These are phyloP conservation scores for Neopestalotiopsis clavispora DNA, from an alignment of 2,329 filamentous ascomycete genomes.

Conservation along the genomic window DNA sequence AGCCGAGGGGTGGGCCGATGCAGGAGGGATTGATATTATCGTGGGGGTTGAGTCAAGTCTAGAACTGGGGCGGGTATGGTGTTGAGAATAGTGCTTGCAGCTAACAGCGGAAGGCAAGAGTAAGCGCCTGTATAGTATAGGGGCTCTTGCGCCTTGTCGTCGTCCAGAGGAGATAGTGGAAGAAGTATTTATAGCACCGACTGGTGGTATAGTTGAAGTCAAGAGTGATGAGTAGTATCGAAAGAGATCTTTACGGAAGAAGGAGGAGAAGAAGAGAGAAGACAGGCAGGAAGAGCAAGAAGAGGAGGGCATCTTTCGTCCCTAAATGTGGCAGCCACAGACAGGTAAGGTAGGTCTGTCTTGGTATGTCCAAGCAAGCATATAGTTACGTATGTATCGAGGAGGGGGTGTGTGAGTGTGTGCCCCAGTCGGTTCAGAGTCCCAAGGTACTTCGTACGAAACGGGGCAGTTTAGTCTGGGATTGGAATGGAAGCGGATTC, in stretches of 20 bases:
- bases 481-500: background rate
- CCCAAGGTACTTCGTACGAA: background rate
- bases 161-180: background rate
- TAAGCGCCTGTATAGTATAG: background rate
- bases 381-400: slow-evolving; percentile 9
- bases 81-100: slow-evolving; percentile 13
- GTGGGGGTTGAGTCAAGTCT: slow-evolving; percentile 16
- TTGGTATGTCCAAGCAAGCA: background rate
- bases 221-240: background rate
- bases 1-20: slow-evolving; percentile 18
- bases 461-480: background rate
- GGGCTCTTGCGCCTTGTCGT: background rate
- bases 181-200: background rate
- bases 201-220: background rate
- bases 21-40: slow-evolving; percentile 17
- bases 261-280: slow-evolving; percentile 5
- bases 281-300: background rate
- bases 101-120: slow-evolving; percentile 6
- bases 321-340: slow-evolving; percentile 5
- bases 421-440: background rate
- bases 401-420: background rate
- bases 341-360: background rate
- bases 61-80: slow-evolving; percentile 11
- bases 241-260: background rate
- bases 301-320: slow-evolving; percentile 8